Evolutionary conservation across 208 protist genomes (phyloP), one percentile per base, ranked within the genome.

Genomic region (Jaenimonas drosophilae): DNA sequence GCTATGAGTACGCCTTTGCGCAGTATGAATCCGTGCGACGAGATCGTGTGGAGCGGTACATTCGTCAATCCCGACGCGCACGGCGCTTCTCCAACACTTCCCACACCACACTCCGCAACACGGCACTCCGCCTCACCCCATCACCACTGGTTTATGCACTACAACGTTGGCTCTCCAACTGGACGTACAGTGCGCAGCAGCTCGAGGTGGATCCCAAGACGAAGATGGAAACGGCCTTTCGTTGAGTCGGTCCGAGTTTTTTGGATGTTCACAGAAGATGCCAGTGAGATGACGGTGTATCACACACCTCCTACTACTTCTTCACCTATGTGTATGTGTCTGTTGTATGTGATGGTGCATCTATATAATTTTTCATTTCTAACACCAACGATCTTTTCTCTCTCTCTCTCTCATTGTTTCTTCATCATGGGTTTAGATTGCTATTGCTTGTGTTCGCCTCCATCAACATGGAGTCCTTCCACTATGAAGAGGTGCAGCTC

Each of bases 401-500:
- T 34, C 30, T 34, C 30, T 34, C 30, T 34, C 7, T 14, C 7
- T 34, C 7, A n/a, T 14, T 34, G 14, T 7, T n/a, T 34, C 30
- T 7, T 34, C 30, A 34, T 34, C 9, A 42, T 42, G 37, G 37
- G 37, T 6, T 42, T n/a, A n/a, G n/a, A n/a, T n/a, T n/a, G n/a
- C n/a, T n/a, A n/a, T n/a, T n/a, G n/a, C n/a, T n/a, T n/a, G n/a
- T 30, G 7, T 32, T 9, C 9, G 11, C 32, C 17, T 14, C n/a
- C 19, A 27, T 37, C 31, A 38, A 28, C 26, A 88, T 85, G 73
- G 76, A 88, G 28, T 49, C 66, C 30, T 92, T 82, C 47, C 78
- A 92, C 66, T 96, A 96, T 55, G 86, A 96, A 43, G 81, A 94
- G 48, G 84, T 96, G 14, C 23, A 49, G 29, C 65, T 96, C 42